Conservation (phyloP, 306 rosid genomes). For the Medicago ruthenica region DNA sequence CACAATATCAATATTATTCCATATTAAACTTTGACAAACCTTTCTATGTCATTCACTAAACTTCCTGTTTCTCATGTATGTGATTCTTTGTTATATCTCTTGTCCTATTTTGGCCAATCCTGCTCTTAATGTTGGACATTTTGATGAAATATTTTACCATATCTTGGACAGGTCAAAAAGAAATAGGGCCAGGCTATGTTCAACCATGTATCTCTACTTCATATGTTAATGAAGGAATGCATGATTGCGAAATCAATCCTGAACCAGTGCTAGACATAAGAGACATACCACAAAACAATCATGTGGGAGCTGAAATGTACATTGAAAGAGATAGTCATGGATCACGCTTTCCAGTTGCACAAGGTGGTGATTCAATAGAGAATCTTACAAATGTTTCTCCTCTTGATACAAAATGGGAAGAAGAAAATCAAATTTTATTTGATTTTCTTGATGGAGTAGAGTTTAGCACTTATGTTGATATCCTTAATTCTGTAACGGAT, state of each 20-base stretch:
- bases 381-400: constrained; percentile 39
- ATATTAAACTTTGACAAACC: too few species aligned
- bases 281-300: constrained; percentile 32
- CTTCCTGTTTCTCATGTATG: neutral
- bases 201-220: constrained; percentile 38
- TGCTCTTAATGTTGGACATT: neutral
- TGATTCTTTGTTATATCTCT: neutral
- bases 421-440: constrained; percentile 5
- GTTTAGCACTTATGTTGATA: constrained; percentile 1
- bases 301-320: constrained; percentile 40
- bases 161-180: constrained; percentile 50
- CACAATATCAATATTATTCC: too few species aligned
- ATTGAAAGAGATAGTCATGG: constrained; percentile 40
- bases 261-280: constrained; percentile 15
- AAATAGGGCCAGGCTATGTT: constrained; percentile 10
- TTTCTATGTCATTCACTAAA: constrained; percentile 9
- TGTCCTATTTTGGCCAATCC: neutral
- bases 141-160: neutral
- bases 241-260: constrained; percentile 32
- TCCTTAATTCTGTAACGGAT: neutral
- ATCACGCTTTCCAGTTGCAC: constrained; percentile 24
- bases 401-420: constrained; percentile 40
- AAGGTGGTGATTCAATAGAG: constrained; percentile 34
- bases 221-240: constrained; percentile 38
- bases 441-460: constrained; percentile 42